A percentile compares a stretch with the other conserved stretches of the same genome.
These are phyloP conservation scores for Amanita rimosa DNA, from an alignment of 768 basidiomycete species.

Conservation along the genomic window DNA sequence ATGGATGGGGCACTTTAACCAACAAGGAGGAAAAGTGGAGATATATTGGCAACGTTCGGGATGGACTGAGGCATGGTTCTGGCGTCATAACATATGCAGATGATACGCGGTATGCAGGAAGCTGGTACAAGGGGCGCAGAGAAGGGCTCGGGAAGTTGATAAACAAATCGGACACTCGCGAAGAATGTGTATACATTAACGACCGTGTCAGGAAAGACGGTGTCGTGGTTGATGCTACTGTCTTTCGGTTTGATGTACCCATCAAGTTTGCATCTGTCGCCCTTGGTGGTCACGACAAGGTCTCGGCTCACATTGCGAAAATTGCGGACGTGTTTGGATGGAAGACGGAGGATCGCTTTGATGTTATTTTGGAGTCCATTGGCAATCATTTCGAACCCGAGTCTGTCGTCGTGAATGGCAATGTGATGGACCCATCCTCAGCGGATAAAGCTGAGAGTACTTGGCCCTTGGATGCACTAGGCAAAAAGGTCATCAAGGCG, in stretches of 20 bases:
- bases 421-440: not conserved
- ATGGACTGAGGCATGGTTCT: slow-evolving; percentile 9
- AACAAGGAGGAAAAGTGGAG: slow-evolving; percentile 7
- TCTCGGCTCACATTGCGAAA: not conserved
- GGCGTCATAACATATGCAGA: slow-evolving; percentile 10
- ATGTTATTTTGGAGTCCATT: not conserved
- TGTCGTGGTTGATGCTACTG: slow-evolving; percentile 1
- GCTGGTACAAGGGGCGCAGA: slow-evolving; percentile 8
- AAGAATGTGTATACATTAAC: slow-evolving; percentile 6
- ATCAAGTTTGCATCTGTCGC: slow-evolving; percentile 3
- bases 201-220: not conserved
- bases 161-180: not conserved
- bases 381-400: not conserved
- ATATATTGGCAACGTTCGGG: slow-evolving; percentile 9
- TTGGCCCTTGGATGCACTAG: not conserved
- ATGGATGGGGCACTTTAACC: slow-evolving; percentile 10
- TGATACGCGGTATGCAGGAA: slow-evolving; percentile 8
- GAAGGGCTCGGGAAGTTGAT: slow-evolving; percentile 8
- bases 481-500: not conserved
- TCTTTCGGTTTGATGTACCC: not conserved
- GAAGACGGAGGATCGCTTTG: not conserved
- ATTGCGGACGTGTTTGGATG: not conserved
- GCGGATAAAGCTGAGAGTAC: not conserved
- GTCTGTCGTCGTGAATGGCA: not conserved
- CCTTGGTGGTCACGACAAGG: not conserved